A percentile compares a stretch with the other conserved stretches of the same genome.
Evolutionary conservation across 495 filamentous ascomycete genomes (phyloP).

Genomic region (Penicillium bovifimosum): DNA sequence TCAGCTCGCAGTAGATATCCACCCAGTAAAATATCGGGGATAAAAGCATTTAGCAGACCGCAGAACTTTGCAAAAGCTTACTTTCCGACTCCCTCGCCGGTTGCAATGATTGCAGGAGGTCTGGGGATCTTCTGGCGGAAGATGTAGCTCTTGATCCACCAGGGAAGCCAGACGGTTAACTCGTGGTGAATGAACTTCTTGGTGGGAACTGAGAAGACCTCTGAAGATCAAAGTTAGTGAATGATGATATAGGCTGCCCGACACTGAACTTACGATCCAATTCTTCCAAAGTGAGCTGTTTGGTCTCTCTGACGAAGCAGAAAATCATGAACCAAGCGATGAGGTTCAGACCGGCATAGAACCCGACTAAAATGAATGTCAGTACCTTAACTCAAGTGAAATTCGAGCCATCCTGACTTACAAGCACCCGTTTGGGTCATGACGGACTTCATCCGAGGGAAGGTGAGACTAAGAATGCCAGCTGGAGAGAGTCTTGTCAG

Average conservation of each 20-base stretch:
- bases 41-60: neutral
- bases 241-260: neutral
- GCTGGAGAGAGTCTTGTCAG: conserved; percentile 16
- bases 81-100: conserved; percentile 11
- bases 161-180: conserved; percentile 37
- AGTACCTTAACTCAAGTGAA: neutral
- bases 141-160: conserved; percentile 41
- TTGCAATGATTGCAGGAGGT: conserved; percentile 32
- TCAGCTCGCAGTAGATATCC: neutral
- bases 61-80: neutral
- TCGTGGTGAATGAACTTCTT: conserved; percentile 36
- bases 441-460: conserved; percentile 41
- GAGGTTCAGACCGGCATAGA: conserved; percentile 51
- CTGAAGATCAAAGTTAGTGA: conserved; percentile 16
- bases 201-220: conserved; percentile 46
- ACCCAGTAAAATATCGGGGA: neutral
- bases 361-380: conserved; percentile 23
- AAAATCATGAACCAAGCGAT: conserved; percentile 46
- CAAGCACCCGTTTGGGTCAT: conserved; percentile 48
- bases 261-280: conserved; percentile 25
- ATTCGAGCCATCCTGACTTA: conserved; percentile 10
- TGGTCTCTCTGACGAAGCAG: conserved; percentile 48
- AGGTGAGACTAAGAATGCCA: conserved; percentile 46
- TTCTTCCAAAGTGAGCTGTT: conserved; percentile 38
- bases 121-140: conserved; percentile 33